These are phyloP conservation scores for Eutrema japonicum DNA, from an alignment of 345 rosid genomes.

Conservation along the genomic window DNA sequence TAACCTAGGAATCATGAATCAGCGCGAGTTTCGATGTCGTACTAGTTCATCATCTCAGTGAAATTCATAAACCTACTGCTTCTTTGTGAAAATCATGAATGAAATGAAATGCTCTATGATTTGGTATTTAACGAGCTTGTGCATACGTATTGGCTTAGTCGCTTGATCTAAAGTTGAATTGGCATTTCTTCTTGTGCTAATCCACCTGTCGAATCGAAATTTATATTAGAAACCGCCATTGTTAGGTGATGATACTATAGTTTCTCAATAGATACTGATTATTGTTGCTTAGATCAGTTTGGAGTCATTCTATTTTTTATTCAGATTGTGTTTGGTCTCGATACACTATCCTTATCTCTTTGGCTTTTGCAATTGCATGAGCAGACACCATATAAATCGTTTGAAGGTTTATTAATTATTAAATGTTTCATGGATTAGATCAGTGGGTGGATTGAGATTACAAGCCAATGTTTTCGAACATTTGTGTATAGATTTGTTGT, in stretches of 20 bases:
- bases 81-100: not conserved
- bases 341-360: not conserved
- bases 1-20: constrained; percentile 6
- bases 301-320: not conserved
- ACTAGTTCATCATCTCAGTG: constrained; percentile 7
- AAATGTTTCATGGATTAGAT: constrained; percentile 23
- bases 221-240: constrained; percentile 7
- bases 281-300: constrained; percentile 5
- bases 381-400: not conserved
- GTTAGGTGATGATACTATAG: not conserved
- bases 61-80: not conserved
- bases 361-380: constrained; percentile 2
- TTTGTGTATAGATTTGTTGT: not conserved
- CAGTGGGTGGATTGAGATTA: constrained; percentile 7
- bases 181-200: constrained; percentile 8
- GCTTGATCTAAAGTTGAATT: constrained; percentile 7
- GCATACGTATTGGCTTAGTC: not conserved
- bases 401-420: not conserved
- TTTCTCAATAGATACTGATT: not conserved
- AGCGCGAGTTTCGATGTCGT: not conserved
- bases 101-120: not conserved
- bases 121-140: not conserved
- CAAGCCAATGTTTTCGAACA: constrained; percentile 17
- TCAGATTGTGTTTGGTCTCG: not conserved
- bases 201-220: not conserved